Conservation (phyloP, 2,329 filamentous ascomycete species). For the Neofusicoccum ribis region DNA sequence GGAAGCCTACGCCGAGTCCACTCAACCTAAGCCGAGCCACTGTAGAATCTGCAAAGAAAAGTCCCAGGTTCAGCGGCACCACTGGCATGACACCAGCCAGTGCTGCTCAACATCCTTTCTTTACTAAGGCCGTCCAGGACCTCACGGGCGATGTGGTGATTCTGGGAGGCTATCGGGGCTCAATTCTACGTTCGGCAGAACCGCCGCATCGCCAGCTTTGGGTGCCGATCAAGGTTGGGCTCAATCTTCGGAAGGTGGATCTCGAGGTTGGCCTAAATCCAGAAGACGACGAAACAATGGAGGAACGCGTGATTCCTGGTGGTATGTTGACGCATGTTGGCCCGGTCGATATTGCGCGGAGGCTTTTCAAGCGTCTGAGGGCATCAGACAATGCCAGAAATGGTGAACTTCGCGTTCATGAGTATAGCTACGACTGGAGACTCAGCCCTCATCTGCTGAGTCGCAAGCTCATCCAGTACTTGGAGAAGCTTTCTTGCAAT, state of each 20-base stretch:
- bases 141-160: conserved; percentile 84
- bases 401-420: conserved; percentile 75
- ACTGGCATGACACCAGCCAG: conserved; percentile 27
- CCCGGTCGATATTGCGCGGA: conserved; percentile 82
- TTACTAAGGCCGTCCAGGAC: conserved; percentile 59
- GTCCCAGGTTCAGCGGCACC: neutral
- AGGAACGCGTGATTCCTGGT: conserved; percentile 77
- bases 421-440: conserved; percentile 95
- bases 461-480: conserved; percentile 67
- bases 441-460: conserved; percentile 78
- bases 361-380: conserved; percentile 75
- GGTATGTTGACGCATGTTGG: conserved; percentile 92
- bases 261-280: conserved; percentile 80
- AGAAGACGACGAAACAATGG: conserved; percentile 81
- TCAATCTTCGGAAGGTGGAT: conserved; percentile 90
- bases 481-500: conserved; percentile 76
- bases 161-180: conserved; percentile 87
- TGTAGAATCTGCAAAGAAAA: conserved; percentile 3
- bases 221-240: conserved; percentile 89
- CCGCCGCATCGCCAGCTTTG: conserved; percentile 84
- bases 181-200: conserved; percentile 80
- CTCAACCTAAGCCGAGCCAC: conserved; percentile 4
- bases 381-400: conserved; percentile 71
- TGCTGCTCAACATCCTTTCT: conserved; percentile 51
- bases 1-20: conserved; percentile 14